These are phyloP conservation scores for Erigeron philadelphicus DNA, from an alignment of 140 eudicot genomes.

Conservation along the genomic window DNA sequence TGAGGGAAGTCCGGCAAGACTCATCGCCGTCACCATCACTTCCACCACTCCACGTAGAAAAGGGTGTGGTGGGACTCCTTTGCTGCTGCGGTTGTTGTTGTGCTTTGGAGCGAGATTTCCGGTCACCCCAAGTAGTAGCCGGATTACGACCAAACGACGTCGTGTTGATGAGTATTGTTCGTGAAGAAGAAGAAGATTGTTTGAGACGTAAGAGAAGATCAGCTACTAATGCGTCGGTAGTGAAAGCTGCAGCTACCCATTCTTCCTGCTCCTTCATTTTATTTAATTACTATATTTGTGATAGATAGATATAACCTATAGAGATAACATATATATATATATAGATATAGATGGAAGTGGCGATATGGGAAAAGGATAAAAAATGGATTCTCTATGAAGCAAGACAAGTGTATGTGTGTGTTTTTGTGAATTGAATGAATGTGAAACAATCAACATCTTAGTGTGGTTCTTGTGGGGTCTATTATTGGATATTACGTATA, in stretches of 20 bases:
- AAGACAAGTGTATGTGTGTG: conserved; percentile 14
- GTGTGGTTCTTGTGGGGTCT: too few relatives aligned
- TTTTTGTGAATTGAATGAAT: too few relatives aligned
- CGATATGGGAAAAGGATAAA: conserved; percentile 17
- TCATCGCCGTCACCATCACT: conserved; percentile 26
- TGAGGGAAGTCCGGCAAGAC: conserved; percentile 26
- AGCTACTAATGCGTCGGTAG: conserved; percentile 38
- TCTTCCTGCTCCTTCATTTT: conserved; percentile 27
- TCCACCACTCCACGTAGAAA: conserved; percentile 36
- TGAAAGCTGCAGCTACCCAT: conserved; percentile 36
- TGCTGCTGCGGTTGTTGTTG: conserved; percentile 25
- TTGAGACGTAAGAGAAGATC: conserved; percentile 37
- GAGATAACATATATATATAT: too few relatives aligned
- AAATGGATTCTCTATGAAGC: neutral
- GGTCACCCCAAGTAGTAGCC: conserved; percentile 42
- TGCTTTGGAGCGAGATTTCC: conserved; percentile 41
- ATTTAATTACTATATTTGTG: neutral
- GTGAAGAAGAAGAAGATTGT: conserved; percentile 3
- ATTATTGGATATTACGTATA: too few relatives aligned
- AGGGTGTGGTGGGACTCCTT: conserved; percentile 45
- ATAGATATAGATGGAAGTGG: conserved; percentile 6
- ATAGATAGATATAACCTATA: neutral
- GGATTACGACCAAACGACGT: conserved; percentile 10
- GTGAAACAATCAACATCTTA: too few relatives aligned
- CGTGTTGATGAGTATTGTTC: neutral